These are phyloP conservation scores for Xerocomellus intermedius DNA, from an alignment of 768 basidiomycete species.

Conservation along the genomic window DNA sequence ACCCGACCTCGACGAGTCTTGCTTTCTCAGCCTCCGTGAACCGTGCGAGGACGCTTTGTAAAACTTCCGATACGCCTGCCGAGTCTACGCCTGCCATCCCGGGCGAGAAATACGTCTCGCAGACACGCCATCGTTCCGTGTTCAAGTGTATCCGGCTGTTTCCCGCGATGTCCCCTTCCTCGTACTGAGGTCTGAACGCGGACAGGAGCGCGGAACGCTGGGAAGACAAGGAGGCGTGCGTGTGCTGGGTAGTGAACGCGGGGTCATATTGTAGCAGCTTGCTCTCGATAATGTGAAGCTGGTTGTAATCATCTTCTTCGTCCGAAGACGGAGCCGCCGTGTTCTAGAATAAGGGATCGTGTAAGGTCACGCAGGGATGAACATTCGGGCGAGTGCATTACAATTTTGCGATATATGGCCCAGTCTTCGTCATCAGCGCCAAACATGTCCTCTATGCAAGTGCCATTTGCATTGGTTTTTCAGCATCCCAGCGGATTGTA, in stretches of 20 bases:
- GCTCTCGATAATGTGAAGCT: slow-evolving; percentile 71
- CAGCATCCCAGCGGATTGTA: not conserved
- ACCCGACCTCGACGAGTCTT: slow-evolving; percentile 70
- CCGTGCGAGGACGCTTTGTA: slow-evolving; percentile 76
- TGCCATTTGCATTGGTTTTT: slow-evolving; percentile 1
- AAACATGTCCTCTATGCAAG: slow-evolving; percentile 79
- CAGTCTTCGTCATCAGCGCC: slow-evolving; percentile 95
- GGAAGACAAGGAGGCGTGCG: slow-evolving; percentile 72
- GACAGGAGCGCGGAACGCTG: slow-evolving; percentile 83
- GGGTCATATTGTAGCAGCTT: slow-evolving; percentile 85
- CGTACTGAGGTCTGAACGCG: slow-evolving; percentile 79
- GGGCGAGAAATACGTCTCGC: slow-evolving; percentile 91
- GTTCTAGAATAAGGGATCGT: slow-evolving; percentile 45
- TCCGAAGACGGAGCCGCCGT: slow-evolving; percentile 72
- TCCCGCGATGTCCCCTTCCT: slow-evolving; percentile 71
- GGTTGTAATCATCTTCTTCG: slow-evolving; percentile 81
- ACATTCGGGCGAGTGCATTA: slow-evolving; percentile 35
- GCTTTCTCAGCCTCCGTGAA: slow-evolving; percentile 68
- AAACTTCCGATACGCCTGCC: slow-evolving; percentile 90
- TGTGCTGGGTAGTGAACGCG: slow-evolving; percentile 75
- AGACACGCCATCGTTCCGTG: slow-evolving; percentile 86
- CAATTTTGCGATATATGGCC: slow-evolving; percentile 97
- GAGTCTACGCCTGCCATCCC: slow-evolving; percentile 94
- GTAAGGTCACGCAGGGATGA: not conserved
- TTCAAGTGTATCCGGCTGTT: slow-evolving; percentile 82